These are phyloP conservation scores for Casaregolazyma lundiana DNA, from an alignment of 1,139 yeast genomes.

Conservation along the genomic window DNA sequence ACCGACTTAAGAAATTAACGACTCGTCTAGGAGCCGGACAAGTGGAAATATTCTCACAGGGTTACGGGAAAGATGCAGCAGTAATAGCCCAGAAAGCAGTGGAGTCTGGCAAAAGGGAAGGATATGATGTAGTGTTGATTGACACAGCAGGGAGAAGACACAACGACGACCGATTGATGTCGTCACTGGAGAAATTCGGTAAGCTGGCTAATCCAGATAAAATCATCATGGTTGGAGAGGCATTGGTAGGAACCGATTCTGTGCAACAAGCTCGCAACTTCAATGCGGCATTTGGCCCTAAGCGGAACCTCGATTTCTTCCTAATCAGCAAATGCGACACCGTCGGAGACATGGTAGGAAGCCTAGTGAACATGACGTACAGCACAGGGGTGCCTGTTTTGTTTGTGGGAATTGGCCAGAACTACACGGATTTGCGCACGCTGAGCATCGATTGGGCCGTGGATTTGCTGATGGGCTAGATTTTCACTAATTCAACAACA, in stretches of 20 bases:
- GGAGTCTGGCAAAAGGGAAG: conserved; percentile 58
- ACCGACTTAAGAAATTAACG: conserved; percentile 64
- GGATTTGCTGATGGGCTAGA: conserved; percentile 67
- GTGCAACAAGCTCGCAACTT: conserved; percentile 93
- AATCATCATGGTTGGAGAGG: conserved; percentile 98
- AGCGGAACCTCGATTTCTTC: conserved; percentile 79
- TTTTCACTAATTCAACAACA: background rate
- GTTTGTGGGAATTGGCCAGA: conserved; percentile 96
- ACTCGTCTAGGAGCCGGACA: conserved; percentile 48
- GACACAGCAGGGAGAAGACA: conserved; percentile 99
- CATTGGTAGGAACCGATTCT: conserved; percentile 94
- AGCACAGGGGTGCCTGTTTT: conserved; percentile 93
- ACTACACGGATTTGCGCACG: conserved; percentile 92
- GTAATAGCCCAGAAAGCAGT: conserved; percentile 94
- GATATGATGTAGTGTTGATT: conserved; percentile 81
- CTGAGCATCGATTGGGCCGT: conserved; percentile 92
- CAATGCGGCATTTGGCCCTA: conserved; percentile 87
- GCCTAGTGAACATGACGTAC: conserved; percentile 96
- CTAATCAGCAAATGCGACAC: conserved; percentile 95
- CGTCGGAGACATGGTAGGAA: conserved; percentile 93
- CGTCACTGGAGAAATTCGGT: conserved; percentile 91
- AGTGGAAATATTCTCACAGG: conserved; percentile 86
- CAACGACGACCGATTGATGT: conserved; percentile 92
- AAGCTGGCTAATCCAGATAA: conserved; percentile 94
- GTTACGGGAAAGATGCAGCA: conserved; percentile 96